Percentiles rank a stretch among this genome's conserved stretches.
These are phyloP conservation scores for Linnemannia exigua DNA, from an alignment of 192 early-diverging fungal genomes.

Conservation along the genomic window DNA sequence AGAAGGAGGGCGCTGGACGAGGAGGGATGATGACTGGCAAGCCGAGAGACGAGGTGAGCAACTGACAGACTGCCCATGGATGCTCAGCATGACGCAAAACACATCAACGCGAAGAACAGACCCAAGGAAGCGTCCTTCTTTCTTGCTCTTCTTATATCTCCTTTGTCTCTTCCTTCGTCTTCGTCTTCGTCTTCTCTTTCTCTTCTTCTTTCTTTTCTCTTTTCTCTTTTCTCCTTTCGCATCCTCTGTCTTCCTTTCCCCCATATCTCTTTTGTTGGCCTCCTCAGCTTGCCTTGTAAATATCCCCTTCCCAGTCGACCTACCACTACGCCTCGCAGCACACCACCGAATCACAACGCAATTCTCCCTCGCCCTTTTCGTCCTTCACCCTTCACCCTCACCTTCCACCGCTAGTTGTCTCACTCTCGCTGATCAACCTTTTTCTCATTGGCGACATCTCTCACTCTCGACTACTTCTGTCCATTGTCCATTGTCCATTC, in stretches of 20 bases:
- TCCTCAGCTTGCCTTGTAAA: conserved; percentile 3
- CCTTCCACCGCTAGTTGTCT: too few species aligned
- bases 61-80: conserved; percentile 10
- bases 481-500: not conserved
- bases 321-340: not conserved
- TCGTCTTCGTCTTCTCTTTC: not conserved
- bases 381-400: not conserved
- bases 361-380: not conserved
- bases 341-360: not conserved
- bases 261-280: not conserved
- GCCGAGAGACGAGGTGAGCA: not conserved
- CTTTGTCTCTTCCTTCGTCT: not conserved
- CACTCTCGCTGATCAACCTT: not conserved
- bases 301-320: not conserved
- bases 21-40: conserved; percentile 17
- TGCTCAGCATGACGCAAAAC: conserved; percentile 23
- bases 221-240: not conserved
- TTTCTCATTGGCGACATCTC: not conserved
- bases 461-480: not conserved
- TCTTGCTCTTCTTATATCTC: not conserved
- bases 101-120: not conserved
- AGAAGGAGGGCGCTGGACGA: not conserved
- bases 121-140: not conserved
- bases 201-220: not conserved
- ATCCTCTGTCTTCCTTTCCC: not conserved